Evolutionary conservation across 768 basidiomycete genomes (phyloP), one percentile per base, ranked within the genome.

Genomic region (Chlorophyllum brunneum): DNA sequence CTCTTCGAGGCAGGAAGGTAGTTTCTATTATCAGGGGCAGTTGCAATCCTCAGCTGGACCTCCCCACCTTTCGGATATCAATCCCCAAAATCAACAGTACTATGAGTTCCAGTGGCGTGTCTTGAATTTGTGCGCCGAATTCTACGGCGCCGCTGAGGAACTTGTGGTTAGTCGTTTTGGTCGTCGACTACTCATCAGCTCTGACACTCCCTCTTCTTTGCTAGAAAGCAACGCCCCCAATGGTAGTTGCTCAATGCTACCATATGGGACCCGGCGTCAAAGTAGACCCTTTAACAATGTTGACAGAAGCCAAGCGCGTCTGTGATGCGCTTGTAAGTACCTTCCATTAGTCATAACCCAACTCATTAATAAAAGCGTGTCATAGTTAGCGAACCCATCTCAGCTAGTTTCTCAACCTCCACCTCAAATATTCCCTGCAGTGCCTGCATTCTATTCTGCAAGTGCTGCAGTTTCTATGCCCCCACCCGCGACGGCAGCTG

Each of bases 21-120:
- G 67, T 44, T 78, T 79, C 61, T 76, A 79, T 58, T 70, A 77
- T 54, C 70, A 73, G 40, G 65, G 69, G 36, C 66, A 31, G 27
- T 57, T 27, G 39, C 57, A 46, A 58, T 65, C 63, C 27, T 46
- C 59, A 11, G 56, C 65, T 29, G 63, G 65, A 20, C 68, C 71
- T 7, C 75, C 75, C 31, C 70, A 71, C 33, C 70, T 75, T 29
- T 70, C 76, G 3, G 73, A 76, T 43, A 78, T 83, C 22, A 80
- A 78, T 51, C 71, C 82, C 2, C 81, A 84, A 57, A 87, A 87
- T 63, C 84, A 88, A 56, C 82, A 83, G 60, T 90, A 88, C 65
- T 88, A 88, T 65, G 87, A 91, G 62, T 91, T 91, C 61, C 88
- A 91, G 64, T 91, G 88, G 88, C 81, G 87, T 48, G 81, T 89